A percentile compares a stretch with the other conserved stretches of the same genome.
phyloP scores from a whole-genome alignment of 2,329 filamentous ascomycete species.

The Ophiosphaerella narmari region DNA sequence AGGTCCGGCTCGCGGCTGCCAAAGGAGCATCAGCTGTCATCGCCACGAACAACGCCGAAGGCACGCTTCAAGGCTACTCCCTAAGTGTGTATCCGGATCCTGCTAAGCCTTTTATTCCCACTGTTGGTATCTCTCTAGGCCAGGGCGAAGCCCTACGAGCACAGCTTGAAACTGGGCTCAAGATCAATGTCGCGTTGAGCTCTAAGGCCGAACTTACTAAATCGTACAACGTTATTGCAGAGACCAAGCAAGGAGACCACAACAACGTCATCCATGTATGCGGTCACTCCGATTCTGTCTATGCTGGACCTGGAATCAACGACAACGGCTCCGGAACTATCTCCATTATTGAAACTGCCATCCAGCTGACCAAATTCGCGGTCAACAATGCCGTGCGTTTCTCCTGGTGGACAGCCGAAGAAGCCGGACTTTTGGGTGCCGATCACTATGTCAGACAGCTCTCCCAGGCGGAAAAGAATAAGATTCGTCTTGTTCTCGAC shows the following conservation, averaged over 20 bases:
- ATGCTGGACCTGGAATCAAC: conserved; percentile 47
- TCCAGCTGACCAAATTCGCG: conserved; percentile 43
- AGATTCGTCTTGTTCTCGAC: conserved; percentile 48
- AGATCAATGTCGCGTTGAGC: conserved; percentile 31
- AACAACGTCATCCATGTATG: conserved; percentile 43
- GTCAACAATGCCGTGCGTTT: conserved; percentile 48
- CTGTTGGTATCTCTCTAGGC: conserved; percentile 66
- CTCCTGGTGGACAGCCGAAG: conserved; percentile 47
- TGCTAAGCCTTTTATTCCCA: conserved; percentile 63
- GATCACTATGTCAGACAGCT: conserved; percentile 38
- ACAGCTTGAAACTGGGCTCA: conserved; percentile 53
- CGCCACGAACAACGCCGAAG: conserved; percentile 71
- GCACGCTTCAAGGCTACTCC: conserved; percentile 52
- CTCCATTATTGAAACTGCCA: conserved; percentile 45
- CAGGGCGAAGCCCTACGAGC: conserved; percentile 63
- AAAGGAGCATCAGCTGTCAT: conserved; percentile 69
- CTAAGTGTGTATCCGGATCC: conserved; percentile 59
- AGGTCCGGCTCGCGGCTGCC: conserved; percentile 64
- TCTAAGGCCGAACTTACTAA: conserved; percentile 31
- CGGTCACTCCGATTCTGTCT: conserved; percentile 46
- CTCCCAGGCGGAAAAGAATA: conserved; percentile 30
- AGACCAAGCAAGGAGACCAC: conserved; percentile 42
- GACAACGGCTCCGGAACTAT: conserved; percentile 47
- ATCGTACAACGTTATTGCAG: conserved; percentile 50
- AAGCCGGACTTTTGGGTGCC: conserved; percentile 44